phyloP scores from a whole-genome alignment of 768 basidiomycete species.

The Mycena albidolilacea region DNA sequence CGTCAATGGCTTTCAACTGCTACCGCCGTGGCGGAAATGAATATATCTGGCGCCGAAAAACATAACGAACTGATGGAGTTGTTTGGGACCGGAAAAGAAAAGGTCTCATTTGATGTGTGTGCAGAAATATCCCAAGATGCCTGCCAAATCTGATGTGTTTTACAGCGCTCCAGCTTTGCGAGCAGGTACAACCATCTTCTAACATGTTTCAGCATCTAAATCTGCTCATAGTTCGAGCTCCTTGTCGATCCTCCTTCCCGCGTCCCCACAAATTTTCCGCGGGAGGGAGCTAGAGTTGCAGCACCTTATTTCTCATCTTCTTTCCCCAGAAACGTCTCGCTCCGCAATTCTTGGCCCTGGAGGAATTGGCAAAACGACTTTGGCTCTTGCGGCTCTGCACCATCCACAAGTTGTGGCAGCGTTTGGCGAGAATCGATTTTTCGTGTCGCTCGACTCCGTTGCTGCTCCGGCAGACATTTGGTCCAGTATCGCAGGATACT shows the following conservation, averaged over 20 bases:
- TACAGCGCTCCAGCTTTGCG: background rate
- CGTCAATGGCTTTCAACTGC: background rate
- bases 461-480: background rate
- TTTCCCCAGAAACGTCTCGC: background rate
- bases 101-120: too few relatives aligned
- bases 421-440: conserved; percentile 3
- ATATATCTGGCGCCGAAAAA: background rate
- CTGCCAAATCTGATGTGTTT: too few relatives aligned
- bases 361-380: conserved; percentile 11
- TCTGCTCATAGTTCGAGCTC: background rate
- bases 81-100: too few relatives aligned
- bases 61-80: background rate
- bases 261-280: conserved; percentile 9
- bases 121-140: too few relatives aligned
- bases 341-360: conserved; percentile 1
- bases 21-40: background rate
- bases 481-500: background rate
- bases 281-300: conserved; percentile 9
- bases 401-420: background rate
- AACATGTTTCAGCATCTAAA: background rate
- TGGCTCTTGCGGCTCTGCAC: conserved; percentile 1
- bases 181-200: background rate
- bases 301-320: conserved; percentile 1
- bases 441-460: conserved; percentile 6
- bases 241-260: conserved; percentile 11